A percentile compares a stretch with the other conserved stretches of the same genome.
phyloP scores from a whole-genome alignment of 331 rosid genomes.

The Stylosanthes scabra region DNA sequence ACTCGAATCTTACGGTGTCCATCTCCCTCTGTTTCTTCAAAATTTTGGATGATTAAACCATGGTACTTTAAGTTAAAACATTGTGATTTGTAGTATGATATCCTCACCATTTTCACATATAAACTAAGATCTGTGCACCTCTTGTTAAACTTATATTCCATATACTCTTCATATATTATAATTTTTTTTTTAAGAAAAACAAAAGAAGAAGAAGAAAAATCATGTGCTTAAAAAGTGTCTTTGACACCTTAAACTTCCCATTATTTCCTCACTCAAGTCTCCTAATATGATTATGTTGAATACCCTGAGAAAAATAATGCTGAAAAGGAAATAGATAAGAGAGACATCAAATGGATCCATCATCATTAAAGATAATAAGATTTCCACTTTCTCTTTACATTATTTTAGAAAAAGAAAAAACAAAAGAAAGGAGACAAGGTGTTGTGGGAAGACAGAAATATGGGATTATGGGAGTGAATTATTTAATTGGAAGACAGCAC shows the following conservation, averaged over 20 bases:
- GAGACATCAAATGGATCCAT: too few species aligned
- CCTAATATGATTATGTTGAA: background rate
- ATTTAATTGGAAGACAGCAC: too few species aligned
- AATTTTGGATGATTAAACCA: background rate
- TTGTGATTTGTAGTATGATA: background rate
- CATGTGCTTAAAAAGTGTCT: background rate
- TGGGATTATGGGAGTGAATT: too few species aligned
- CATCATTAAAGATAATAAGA: too few species aligned
- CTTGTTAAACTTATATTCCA: background rate
- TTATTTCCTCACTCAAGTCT: background rate
- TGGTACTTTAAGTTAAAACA: background rate
- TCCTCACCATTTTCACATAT: background rate
- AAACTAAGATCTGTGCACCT: background rate
- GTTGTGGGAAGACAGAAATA: too few species aligned
- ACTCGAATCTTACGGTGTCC: background rate
- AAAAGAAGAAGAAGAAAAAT: background rate
- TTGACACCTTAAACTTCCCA: background rate
- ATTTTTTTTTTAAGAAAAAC: too few species aligned
- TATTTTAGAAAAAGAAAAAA: too few species aligned
- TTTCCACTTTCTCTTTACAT: too few species aligned
- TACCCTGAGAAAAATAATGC: too few species aligned
- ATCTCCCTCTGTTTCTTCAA: background rate
- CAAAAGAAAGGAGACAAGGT: too few species aligned
- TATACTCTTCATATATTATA: background rate
- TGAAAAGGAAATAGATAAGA: too few species aligned